A percentile compares a stretch with the other conserved stretches of the same genome.
Evolutionary conservation across 495 filamentous ascomycete genomes (phyloP).

Genomic region (Lophium mytilinum): DNA sequence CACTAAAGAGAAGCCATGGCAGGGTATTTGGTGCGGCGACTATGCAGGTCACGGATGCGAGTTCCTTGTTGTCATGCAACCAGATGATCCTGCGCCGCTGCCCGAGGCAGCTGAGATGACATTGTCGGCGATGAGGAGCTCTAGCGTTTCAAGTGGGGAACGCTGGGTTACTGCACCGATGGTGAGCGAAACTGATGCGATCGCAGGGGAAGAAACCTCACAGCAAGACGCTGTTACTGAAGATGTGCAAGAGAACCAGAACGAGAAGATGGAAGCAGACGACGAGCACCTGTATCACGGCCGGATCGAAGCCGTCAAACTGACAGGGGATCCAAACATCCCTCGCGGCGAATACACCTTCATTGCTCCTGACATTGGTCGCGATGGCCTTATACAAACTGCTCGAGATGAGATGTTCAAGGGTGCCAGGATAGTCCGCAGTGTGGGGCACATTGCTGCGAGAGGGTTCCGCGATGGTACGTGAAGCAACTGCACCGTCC

Average conservation of each 20-base stretch:
- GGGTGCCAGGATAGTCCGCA: slow-evolving; percentile 68
- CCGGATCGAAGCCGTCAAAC: slow-evolving; percentile 69
- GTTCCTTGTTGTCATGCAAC: slow-evolving; percentile 72
- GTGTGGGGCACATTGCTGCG: slow-evolving; percentile 67
- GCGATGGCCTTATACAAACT: slow-evolving; percentile 50
- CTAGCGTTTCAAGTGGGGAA: slow-evolving; percentile 8
- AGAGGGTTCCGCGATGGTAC: slow-evolving; percentile 61
- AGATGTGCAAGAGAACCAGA: background rate
- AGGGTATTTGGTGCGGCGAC: slow-evolving; percentile 88
- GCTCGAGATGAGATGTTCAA: slow-evolving; percentile 59
- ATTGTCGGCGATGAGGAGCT: background rate
- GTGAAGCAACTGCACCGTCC: slow-evolving; percentile 22
- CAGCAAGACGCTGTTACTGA: background rate
- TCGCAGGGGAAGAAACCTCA: background rate
- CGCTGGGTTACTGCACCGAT: slow-evolving; percentile 15
- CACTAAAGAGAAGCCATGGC: slow-evolving; percentile 67
- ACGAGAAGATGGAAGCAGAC: background rate
- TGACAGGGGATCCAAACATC: slow-evolving; percentile 85
- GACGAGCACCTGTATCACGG: slow-evolving; percentile 43
- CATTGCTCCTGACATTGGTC: slow-evolving; percentile 65
- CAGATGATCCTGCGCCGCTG: slow-evolving; percentile 36
- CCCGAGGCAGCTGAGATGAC: slow-evolving; percentile 10
- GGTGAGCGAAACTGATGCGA: background rate
- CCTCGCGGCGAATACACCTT: slow-evolving; percentile 80
- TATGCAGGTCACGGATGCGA: slow-evolving; percentile 85